These are phyloP conservation scores for Tilletia indica DNA, from an alignment of 1,284 basidiomycete genomes.

Conservation along the genomic window DNA sequence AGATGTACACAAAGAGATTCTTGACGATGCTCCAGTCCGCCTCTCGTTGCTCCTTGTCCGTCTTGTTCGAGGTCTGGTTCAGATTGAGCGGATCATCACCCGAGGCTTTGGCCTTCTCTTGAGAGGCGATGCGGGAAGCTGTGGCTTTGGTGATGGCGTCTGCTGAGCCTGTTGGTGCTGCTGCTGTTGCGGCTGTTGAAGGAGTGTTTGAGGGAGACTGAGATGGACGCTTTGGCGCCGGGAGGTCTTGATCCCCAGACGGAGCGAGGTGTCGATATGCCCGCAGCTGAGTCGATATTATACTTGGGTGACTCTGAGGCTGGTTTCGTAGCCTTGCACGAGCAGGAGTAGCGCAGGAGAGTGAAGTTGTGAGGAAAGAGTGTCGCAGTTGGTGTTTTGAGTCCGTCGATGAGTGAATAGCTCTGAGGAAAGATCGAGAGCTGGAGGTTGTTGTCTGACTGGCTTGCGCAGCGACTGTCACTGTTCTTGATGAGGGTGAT, in stretches of 20 bases:
- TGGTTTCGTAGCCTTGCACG: not conserved
- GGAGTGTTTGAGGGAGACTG: not conserved
- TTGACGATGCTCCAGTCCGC: conserved; percentile 63
- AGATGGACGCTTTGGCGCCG: not conserved
- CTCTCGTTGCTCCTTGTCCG: conserved; percentile 38
- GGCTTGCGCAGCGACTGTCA: no score
- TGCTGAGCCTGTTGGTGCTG: not conserved
- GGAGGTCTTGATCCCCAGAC: not conserved
- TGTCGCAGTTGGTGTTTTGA: not conserved
- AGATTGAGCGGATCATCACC: conserved; percentile 44
- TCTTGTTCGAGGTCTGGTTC: conserved; percentile 31
- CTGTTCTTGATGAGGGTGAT: no score
- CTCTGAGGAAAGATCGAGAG: no score
- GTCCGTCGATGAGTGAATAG: not conserved
- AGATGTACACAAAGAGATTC: conserved; percentile 63
- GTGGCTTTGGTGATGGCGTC: conserved; percentile 6
- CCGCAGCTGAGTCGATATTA: not conserved
- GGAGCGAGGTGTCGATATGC: not conserved
- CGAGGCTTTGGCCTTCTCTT: conserved; percentile 30
- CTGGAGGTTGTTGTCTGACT: no score
- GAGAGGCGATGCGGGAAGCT: not conserved
- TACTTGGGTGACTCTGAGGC: not conserved
- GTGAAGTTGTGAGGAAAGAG: not conserved
- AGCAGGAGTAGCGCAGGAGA: not conserved
- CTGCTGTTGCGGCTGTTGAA: not conserved